Evolutionary conservation across 768 basidiomycete genomes (phyloP), one percentile per base, ranked within the genome.

Genomic region (Pisolithus microcarpus): DNA sequence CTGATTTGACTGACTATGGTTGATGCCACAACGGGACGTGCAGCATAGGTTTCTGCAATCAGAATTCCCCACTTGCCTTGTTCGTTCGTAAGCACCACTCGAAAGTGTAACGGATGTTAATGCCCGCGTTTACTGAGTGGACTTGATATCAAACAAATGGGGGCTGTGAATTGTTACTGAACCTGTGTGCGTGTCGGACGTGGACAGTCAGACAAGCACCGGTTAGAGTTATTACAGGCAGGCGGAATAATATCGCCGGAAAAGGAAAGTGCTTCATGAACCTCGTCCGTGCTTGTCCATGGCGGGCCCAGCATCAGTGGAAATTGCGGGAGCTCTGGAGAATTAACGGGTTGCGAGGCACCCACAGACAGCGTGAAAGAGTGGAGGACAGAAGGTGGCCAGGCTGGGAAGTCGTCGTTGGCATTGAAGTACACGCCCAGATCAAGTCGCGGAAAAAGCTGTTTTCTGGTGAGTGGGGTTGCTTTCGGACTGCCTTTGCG

Each of bases 361-460:
- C 56, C 1, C 54, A 55, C 5, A 18, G 30, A 37, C 40, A 54
- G 48, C 53, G 57, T 16, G 47, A 40, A 13, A 13, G 21, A 28
- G 49, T 51, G 23, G 45, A 51, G 11, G 66, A 66, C 55, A 63
- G 50, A 5, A 67, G 85, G 46, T 89, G 88, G 88, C 85, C 84
- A 15, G 91, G 84, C 19, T 98, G 91, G 90, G 77, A 85, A 56
- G 84, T 96, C 18, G 74, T 95, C 38, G 82, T 98, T 30, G 96
- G 96, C 15, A 84, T 99, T 43, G 96, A 99, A 62, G 89, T 95
- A 5, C 96, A 98, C 63, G 90, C 92, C 0, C 95, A 98, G 65
- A 80, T 99, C 62, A 89, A 87, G 66, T 85, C 91, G 2, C 79
- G 84, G 51, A 70, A 74, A 51, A 99, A 99, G 67, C 76, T 99